A percentile compares a stretch with the other conserved stretches of the same genome.
Conservation (phyloP, 2,329 filamentous ascomycete species). For the Pleomassaria siparia region DNA sequence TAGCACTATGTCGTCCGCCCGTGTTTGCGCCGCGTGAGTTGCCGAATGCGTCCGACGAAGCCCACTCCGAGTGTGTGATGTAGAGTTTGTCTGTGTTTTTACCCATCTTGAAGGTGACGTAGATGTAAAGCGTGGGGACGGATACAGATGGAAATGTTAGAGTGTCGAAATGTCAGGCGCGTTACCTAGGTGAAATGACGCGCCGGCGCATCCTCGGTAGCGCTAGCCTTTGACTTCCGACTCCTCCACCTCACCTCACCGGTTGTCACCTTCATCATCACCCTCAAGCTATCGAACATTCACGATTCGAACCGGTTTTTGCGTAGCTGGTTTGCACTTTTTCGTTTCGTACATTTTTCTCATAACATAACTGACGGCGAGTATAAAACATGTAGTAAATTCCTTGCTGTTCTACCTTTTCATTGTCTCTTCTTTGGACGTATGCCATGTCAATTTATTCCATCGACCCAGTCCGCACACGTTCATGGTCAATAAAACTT, state of each 20-base stretch:
- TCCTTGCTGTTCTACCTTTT: too few species aligned
- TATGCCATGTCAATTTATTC: too few species aligned
- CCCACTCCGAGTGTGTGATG: conserved; percentile 98
- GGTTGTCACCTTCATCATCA: neutral
- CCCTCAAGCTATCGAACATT: too few species aligned
- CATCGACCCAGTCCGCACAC: too few species aligned
- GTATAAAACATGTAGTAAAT: too few species aligned
- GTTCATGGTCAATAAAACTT: too few species aligned
- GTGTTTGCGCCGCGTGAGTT: conserved; percentile 72
- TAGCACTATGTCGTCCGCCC: conserved; percentile 55
- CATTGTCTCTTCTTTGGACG: too few species aligned
- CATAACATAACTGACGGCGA: too few species aligned
- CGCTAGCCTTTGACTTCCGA: neutral
- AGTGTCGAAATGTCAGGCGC: neutral
- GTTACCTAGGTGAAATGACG: neutral
- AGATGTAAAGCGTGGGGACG: neutral
- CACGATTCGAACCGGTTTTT: too few species aligned
- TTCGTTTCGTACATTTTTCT: too few species aligned
- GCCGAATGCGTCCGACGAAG: conserved; percentile 83
- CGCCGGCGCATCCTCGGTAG: neutral
- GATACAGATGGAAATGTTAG: neutral
- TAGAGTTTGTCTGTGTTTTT: conserved; percentile 48
- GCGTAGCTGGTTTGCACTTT: too few species aligned
- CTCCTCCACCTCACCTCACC: neutral
- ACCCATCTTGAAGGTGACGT: conserved; percentile 29